Conservation (phyloP, 495 filamentous ascomycete species). For the Talaromyces thailandensis region DNA sequence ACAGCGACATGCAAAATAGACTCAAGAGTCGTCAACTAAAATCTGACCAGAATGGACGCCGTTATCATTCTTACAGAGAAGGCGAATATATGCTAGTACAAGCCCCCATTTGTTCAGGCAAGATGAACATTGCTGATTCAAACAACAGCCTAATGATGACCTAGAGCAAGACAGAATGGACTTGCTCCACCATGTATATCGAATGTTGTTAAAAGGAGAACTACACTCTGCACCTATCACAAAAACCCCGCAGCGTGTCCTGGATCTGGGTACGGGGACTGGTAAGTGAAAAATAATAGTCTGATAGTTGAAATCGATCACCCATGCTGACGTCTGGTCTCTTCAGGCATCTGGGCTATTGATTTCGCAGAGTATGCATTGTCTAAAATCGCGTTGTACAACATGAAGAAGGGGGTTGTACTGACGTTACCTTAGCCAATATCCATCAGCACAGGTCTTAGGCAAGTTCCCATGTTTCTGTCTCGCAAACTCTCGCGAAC, state of each 20-base stretch:
- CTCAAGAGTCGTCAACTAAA: not conserved
- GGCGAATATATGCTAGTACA: constrained; percentile 21
- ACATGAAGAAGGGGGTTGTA: not conserved
- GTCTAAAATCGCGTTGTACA: not conserved
- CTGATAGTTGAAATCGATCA: not conserved
- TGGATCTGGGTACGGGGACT: not conserved
- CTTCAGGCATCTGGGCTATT: not conserved
- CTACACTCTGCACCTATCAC: constrained; percentile 33
- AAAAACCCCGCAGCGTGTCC: constrained; percentile 14
- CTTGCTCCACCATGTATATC: constrained; percentile 44
- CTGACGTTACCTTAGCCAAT: not conserved
- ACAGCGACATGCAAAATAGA: not conserved
- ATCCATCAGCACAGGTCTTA: not conserved
- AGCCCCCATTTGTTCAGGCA: constrained; percentile 17
- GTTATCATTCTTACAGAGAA: constrained; percentile 15
- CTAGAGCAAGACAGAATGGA: constrained; percentile 58
- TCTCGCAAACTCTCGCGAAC: not conserved
- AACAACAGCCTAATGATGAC: constrained; percentile 9
- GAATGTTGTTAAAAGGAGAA: constrained; percentile 27
- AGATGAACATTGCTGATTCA: constrained; percentile 14
- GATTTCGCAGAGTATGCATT: not conserved
- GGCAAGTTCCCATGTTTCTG: not conserved
- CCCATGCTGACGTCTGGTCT: not conserved
- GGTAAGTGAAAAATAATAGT: not conserved
- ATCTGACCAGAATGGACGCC: constrained; percentile 11